Evolutionary conservation across 108 stramenopile species (phyloP).

Genomic region (Nitzschia putrida): DNA sequence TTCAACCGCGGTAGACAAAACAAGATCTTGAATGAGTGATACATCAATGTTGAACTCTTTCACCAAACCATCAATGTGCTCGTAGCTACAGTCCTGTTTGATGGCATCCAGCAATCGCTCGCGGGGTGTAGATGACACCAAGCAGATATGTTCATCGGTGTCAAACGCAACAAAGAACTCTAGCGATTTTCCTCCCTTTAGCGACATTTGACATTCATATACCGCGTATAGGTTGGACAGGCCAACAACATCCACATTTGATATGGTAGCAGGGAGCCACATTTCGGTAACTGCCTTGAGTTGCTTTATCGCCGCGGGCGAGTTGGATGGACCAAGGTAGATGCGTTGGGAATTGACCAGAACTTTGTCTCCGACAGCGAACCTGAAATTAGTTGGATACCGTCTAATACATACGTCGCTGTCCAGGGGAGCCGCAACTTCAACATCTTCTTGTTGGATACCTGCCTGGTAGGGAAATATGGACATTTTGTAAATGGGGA

Average conservation of each 20-base stretch:
- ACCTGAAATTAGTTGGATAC: background rate
- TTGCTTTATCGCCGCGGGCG: no score
- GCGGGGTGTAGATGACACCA: background rate
- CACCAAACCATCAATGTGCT: background rate
- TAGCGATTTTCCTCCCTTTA: background rate
- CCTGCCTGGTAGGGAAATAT: background rate
- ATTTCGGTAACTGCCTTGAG: no score
- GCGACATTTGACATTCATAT: background rate
- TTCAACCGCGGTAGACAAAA: background rate
- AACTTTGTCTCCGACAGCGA: background rate
- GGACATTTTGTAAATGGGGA: no score
- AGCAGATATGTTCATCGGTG: background rate
- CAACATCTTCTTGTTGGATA: background rate
- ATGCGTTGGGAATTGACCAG: background rate
- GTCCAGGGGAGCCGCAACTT: background rate
- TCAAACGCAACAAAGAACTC: background rate
- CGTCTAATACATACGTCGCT: background rate
- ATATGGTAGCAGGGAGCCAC: no score
- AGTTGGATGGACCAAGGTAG: no score
- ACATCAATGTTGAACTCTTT: background rate
- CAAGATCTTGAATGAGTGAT: background rate
- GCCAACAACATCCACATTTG: no score
- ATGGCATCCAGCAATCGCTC: background rate
- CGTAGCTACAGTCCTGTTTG: background rate
- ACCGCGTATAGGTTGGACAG: background rate